These are phyloP conservation scores for Monosporascus sp. DNA, from an alignment of 2,329 filamentous ascomycete species.

Conservation along the genomic window DNA sequence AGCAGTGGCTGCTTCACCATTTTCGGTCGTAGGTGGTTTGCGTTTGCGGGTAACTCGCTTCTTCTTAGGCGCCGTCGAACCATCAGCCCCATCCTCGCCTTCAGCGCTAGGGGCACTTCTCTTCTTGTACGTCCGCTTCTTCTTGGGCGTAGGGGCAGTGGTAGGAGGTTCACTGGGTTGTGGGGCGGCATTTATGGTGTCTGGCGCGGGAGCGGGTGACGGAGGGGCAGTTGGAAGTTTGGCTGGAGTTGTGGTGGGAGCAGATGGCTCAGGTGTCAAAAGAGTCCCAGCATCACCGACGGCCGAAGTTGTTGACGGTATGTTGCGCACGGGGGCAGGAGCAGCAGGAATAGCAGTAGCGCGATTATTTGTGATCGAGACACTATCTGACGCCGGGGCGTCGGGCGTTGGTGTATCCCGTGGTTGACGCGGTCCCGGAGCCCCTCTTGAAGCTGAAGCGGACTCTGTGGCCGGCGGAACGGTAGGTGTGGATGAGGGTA, in stretches of 20 bases:
- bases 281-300: neutral
- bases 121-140: conserved; percentile 3
- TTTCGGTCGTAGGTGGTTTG: conserved; percentile 15
- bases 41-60: conserved; percentile 22
- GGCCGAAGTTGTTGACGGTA: neutral
- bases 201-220: neutral
- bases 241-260: neutral
- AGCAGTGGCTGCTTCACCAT: conserved; percentile 15
- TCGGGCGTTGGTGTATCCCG: neutral
- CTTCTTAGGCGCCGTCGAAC: conserved; percentile 10
- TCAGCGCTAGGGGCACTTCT: neutral
- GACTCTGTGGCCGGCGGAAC: neutral
- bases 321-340: neutral
- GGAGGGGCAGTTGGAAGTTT: neutral
- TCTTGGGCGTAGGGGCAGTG: neutral
- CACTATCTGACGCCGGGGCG: neutral
- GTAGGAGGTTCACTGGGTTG: neutral
- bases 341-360: neutral
- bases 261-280: neutral
- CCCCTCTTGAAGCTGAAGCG: neutral
- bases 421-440: neutral
- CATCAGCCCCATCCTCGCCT: neutral
- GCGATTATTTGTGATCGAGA: too few species aligned
- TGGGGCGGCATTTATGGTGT: neutral
- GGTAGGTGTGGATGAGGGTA: neutral